Percentiles rank a stretch among this genome's conserved stretches.
phyloP scores from a whole-genome alignment of 2,329 filamentous ascomycete genomes.

The Ophiostoma ulmi region DNA sequence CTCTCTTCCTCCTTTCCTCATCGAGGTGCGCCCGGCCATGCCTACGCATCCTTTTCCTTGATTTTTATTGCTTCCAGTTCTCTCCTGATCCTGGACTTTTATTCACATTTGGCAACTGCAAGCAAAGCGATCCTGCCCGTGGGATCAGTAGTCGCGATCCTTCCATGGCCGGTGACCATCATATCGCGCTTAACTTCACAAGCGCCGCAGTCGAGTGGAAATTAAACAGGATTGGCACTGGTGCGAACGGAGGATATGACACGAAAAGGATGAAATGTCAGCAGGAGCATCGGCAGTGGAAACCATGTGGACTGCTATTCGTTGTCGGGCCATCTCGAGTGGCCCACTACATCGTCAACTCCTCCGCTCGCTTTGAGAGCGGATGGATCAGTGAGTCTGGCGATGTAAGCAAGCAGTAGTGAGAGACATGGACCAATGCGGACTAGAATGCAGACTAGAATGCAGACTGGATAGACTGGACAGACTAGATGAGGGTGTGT shows the following conservation, averaged over 20 bases:
- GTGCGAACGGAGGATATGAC: not conserved
- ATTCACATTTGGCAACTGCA: not conserved
- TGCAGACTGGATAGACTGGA: not conserved
- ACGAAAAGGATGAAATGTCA: not conserved
- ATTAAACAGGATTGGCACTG: not conserved
- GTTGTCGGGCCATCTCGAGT: not conserved
- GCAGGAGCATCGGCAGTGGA: not conserved
- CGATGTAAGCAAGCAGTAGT: not conserved
- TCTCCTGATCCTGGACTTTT: not conserved
- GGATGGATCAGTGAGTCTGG: not conserved
- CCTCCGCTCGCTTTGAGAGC: not conserved
- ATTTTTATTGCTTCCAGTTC: not conserved
- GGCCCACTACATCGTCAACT: too few relatives aligned
- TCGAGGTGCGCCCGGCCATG: not conserved
- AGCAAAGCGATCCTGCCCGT: not conserved
- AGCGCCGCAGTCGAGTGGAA: not conserved
- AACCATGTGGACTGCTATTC: not conserved
- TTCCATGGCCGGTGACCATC: not conserved
- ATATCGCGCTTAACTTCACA: conserved; percentile 11
- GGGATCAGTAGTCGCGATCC: not conserved
- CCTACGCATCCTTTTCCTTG: not conserved
- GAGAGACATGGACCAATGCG: not conserved
- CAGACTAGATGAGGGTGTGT: not conserved
- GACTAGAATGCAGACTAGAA: conserved; percentile 13
- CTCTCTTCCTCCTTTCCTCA: not conserved